phyloP scores from a whole-genome alignment of 345 rosid species.

The Eucalyptus curtisii region DNA sequence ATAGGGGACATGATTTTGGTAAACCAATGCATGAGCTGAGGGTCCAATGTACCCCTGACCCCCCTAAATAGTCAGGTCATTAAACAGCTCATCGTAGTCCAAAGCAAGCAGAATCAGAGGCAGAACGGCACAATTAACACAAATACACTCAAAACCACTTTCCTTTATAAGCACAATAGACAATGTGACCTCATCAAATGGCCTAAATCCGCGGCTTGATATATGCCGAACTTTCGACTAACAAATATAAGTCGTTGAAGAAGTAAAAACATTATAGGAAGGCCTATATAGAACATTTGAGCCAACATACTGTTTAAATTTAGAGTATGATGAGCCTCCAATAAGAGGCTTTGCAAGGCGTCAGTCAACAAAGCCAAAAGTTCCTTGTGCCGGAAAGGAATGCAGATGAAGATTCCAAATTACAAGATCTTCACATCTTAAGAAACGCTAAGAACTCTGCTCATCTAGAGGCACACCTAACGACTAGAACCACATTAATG shows the following conservation, averaged over 20 bases:
- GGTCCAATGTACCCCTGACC: not conserved
- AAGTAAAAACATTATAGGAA: not conserved
- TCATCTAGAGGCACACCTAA: not conserved
- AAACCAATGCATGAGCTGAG: not conserved
- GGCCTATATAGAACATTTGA: not conserved
- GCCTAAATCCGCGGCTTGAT: not conserved
- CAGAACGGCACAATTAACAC: not conserved
- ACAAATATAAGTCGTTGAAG: not conserved
- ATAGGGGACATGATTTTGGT: not conserved
- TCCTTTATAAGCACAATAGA: not conserved
- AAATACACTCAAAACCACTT: not conserved
- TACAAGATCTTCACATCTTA: not conserved
- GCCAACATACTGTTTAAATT: not conserved
- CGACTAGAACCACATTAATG: not conserved
- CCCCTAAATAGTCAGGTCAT: not conserved
- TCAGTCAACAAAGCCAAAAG: not conserved
- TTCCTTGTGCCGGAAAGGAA: not conserved
- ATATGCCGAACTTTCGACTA: not conserved
- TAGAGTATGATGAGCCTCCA: not conserved
- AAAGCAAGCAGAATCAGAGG: not conserved
- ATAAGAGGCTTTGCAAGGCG: not conserved
- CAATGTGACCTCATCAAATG: not conserved
- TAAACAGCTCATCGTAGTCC: not conserved
- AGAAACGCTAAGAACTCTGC: not conserved
- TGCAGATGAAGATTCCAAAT: not conserved